Evolutionary conservation across 352 stramenopile species (phyloP), one percentile per base, ranked within the genome.

Genomic region (Aphanomyces invadans): DNA sequence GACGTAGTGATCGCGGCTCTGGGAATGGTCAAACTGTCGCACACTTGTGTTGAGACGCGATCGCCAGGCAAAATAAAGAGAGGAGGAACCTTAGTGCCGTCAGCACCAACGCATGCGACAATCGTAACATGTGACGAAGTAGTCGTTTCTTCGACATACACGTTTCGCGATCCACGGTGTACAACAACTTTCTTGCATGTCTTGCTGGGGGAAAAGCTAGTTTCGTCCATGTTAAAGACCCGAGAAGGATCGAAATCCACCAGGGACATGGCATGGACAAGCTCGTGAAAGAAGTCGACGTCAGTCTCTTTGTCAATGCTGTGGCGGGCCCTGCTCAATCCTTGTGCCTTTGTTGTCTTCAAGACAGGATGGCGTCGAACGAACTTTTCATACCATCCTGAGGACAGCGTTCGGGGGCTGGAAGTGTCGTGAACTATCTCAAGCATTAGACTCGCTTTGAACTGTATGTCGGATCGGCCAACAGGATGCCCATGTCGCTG

Each of bases 211-310:
- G 25, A 57, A 19, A 57, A 57, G 25, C 49, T 57, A 12, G 23
- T n/a, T 25, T 57, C 49, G 29, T 57, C 49, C 49, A 57, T 57
- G 49, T 57, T 57, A 25, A 57, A 57, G 28, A 57, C 29, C 11
- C 49, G 49, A 4, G 7, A 36, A 15, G 49, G 49, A n/a, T 57
- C 49, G 3, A 57, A 21, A 28, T 57, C 25, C 4, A 57, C 49
- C 4, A 36, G n/a, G 9, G 49, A 57, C 12, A 57, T 12, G 9
- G 49, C 49, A 11, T 29, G 15, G 10, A 57, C 49, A 3, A 57
- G 19, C 49, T 57, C 49, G 29, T 57, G 15, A 25, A 36, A 57
- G 29, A 57, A 57, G 4, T 25, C 4, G 19, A 57, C 25, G 15
- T 36, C 29, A 32, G 29, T 33, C 7, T 57, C 49, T 5, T 31